Evolutionary conservation across 2,329 filamentous ascomycete species (phyloP).

Genomic region (Plenodomus biglobosus): DNA sequence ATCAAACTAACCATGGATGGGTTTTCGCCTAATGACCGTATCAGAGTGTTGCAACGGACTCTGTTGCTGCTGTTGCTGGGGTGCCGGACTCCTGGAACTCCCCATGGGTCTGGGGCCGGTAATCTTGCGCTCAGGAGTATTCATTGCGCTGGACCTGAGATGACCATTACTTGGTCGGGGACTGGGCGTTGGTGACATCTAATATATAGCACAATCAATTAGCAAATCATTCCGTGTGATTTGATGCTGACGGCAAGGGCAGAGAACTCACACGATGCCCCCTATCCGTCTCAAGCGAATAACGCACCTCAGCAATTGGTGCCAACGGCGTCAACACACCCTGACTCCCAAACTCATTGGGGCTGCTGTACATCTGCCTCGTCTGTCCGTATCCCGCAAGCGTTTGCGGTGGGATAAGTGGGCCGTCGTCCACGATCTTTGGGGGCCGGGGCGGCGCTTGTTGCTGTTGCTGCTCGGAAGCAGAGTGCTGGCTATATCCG

Average conservation of each 20-base stretch:
- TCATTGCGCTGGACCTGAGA: slow-evolving; percentile 28
- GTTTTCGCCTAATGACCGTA: slow-evolving; percentile 43
- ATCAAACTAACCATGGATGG: slow-evolving; percentile 34
- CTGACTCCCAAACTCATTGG: slow-evolving; percentile 41
- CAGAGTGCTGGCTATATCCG: slow-evolving; percentile 43
- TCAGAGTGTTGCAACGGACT: slow-evolving; percentile 33
- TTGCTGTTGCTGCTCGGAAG: slow-evolving; percentile 38
- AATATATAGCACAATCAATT: slow-evolving; percentile 10
- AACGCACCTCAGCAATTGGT: slow-evolving; percentile 55
- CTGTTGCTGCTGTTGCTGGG: slow-evolving; percentile 48
- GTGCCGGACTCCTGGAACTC: slow-evolving; percentile 28
- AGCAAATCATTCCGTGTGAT: not conserved
- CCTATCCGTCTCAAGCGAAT: slow-evolving; percentile 53
- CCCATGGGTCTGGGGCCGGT: slow-evolving; percentile 55
- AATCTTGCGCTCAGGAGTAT: slow-evolving; percentile 47
- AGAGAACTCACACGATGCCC: slow-evolving; percentile 26
- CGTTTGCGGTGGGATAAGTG: slow-evolving; percentile 57
- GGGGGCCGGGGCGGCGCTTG: slow-evolving; percentile 53
- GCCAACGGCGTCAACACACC: slow-evolving; percentile 47
- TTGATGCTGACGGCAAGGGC: not conserved
- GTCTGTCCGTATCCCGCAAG: slow-evolving; percentile 44
- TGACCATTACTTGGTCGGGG: slow-evolving; percentile 32
- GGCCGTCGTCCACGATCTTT: slow-evolving; percentile 59
- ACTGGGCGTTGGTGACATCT: slow-evolving; percentile 40
- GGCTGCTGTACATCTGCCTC: slow-evolving; percentile 43